Percentiles rank a stretch among this genome's conserved stretches.
Evolutionary conservation across 2,329 filamentous ascomycete species (phyloP).

Genomic region (Setomelanomma holmii): DNA sequence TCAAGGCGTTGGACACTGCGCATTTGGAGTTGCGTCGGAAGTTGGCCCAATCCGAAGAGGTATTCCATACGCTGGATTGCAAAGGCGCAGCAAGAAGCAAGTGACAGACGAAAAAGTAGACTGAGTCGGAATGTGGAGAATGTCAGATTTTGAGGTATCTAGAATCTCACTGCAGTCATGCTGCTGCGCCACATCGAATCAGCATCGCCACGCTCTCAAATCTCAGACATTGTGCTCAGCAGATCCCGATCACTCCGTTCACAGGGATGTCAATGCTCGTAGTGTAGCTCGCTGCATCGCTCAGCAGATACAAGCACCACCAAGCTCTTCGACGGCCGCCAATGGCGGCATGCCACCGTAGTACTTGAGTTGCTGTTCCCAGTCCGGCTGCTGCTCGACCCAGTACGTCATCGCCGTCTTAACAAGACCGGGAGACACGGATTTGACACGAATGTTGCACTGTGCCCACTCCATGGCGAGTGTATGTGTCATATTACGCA

Average conservation of each 20-base stretch:
- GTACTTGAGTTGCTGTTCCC: slow-evolving; percentile 65
- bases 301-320: slow-evolving; percentile 64
- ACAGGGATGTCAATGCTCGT: slow-evolving; percentile 60
- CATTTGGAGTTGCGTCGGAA: slow-evolving; percentile 41
- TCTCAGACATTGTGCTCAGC: slow-evolving; percentile 11
- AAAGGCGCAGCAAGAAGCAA: slow-evolving; percentile 1
- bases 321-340: slow-evolving; percentile 61
- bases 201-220: neutral
- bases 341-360: slow-evolving; percentile 65
- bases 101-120: neutral
- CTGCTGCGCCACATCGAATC: neutral
- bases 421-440: slow-evolving; percentile 46
- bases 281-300: slow-evolving; percentile 60
- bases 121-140: neutral
- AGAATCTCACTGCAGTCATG: neutral
- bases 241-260: slow-evolving; percentile 42
- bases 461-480: slow-evolving; percentile 51
- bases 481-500: slow-evolving; percentile 54
- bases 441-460: slow-evolving; percentile 49
- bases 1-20: slow-evolving; percentile 34
- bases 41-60: slow-evolving; percentile 28
- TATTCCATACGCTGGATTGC: slow-evolving; percentile 33
- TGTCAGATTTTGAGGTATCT: neutral
- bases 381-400: slow-evolving; percentile 61
- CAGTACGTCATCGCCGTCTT: slow-evolving; percentile 53